phyloP scores from a whole-genome alignment of 306 rosid genomes.

The Inga leiocalycina region DNA sequence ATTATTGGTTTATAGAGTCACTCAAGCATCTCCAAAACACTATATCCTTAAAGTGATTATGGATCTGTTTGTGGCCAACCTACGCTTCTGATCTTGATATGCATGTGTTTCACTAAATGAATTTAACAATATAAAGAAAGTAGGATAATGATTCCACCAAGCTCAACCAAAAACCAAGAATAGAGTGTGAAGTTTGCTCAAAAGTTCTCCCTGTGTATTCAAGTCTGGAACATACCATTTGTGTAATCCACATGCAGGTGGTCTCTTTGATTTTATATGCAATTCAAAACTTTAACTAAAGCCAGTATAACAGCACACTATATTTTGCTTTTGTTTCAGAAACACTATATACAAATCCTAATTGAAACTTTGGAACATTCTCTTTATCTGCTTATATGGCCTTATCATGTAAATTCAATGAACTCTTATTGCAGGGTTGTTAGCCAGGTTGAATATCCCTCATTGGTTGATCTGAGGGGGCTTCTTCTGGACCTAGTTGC shows the following conservation, averaged over 20 bases:
- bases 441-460: slow-evolving; percentile 98
- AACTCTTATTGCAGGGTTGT: slow-evolving; percentile 85
- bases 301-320: not conserved
- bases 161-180: not conserved
- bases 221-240: not conserved
- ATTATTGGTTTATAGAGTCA: not conserved
- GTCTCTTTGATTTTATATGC: slow-evolving; percentile 5
- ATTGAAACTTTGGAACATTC: slow-evolving; percentile 4
- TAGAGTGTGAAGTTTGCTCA: not conserved
- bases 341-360: not conserved
- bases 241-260: not conserved
- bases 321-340: slow-evolving; percentile 23
- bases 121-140: not conserved
- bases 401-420: slow-evolving; percentile 34
- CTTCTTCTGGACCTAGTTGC: slow-evolving; percentile 99
- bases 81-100: not conserved
- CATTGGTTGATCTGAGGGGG: slow-evolving; percentile 95
- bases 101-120: not conserved
- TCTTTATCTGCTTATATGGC: not conserved
- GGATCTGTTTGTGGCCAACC: not conserved
- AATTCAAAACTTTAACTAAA: slow-evolving; percentile 1
- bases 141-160: not conserved
- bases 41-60: slow-evolving; percentile 8
- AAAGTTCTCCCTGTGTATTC: not conserved
- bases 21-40: slow-evolving; percentile 15